Evolutionary conservation across 1,284 basidiomycete species (phyloP), one percentile per base, ranked within the genome.

Genomic region (Ganoderma meredithae): DNA sequence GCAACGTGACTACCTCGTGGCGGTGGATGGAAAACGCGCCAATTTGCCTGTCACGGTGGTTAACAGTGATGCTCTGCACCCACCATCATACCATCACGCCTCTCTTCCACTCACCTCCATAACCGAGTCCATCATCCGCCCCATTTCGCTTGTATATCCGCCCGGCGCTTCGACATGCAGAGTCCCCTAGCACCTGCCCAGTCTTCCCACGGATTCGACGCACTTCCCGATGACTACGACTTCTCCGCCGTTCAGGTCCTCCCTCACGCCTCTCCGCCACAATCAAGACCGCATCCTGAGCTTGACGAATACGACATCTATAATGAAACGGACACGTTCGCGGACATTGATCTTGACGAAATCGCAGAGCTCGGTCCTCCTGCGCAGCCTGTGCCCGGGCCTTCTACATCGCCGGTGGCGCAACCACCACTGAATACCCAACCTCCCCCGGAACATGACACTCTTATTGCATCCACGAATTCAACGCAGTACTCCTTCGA

Each of bases 401-500:
- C 58, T 25, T 12, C 9, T 13, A 49, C 47, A 13, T 22, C 47
- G 47, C 40, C 44, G 22, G 47, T 58, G 40, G 15, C 40, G 8
- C 59, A 25, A 10, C 68, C 12, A 41, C 31, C 55, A 22, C 22
- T 19, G 19, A 58, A 27, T 22, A 22, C 47, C 59, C 67, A 44
- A 10, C 44, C 31, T 31, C 39, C 63, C 61, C 12, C 44, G 39
- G 33, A 36, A 40, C 39, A 60, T 44, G 55, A 17, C 19, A 3
- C 33, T 10, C 19, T 39, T 17, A 58, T 39, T 7, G 40, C 8
- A 3, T 53, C 67, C 0, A 49, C 33, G 5, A 15, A 65, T 0
- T 75, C 75, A 0, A 69, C 69, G 2, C 71, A 75, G 17, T 78
- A 79, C 63, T 69, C 69, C 0, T 77, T 71, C 39, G 78, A 79